Base-by-base conservation (phyloP, 352 stramenopile species). In the Globisporangium spinosum region DNA sequence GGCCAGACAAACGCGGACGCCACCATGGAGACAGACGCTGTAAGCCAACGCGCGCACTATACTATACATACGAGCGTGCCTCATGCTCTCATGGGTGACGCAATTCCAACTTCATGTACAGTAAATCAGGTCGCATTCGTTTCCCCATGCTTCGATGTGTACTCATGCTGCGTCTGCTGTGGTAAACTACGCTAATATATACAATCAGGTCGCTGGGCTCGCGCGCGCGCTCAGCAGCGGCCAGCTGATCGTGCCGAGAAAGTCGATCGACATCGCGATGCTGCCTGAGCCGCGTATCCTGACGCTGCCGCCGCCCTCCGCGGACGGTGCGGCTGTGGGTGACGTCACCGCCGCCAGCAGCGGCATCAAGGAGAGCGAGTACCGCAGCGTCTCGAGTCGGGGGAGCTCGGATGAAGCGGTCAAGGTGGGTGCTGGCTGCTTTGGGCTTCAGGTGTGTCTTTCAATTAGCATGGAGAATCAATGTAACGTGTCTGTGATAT, bases 241-340 rank as follows among this genome's bases (percentile, higher is more conserved):
- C 34, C 25, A 27, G 2, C 58, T 54, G 23, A 25, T 70, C 34
- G 57, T 35, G 45, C 57, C 38, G 32, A 53, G 65, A 43, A 70
- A 65, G 57, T 70, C 65, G 43, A 70, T 70, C 23, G 65, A 58
- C 65, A 59, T 70, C 45, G 65, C 65, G 32, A 70, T 70, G 65
- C 56, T 70, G 15, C 65, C 65, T 8, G 51, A 58, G 51, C 62
- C 32, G 7, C 43, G 17, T 17, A 32, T 54, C 45, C 45, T 64
- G 32, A 20, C 40, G 25, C 20, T 40, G 15, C 38, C 38, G 38
- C 40, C 40, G 40, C 15, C 40, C n/a, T 49, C 40, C 40, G 13
- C 15, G 13, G 40, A 49, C 15, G 40, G 40, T n/a, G 5, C 13
- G 7, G 40, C 40, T n/a, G 22, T 22, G 12, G 3, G 23, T 25